A percentile compares a stretch with the other conserved stretches of the same genome.
These are phyloP conservation scores for Lumnitzera racemosa DNA, from an alignment of 345 rosid genomes.

Conservation along the genomic window DNA sequence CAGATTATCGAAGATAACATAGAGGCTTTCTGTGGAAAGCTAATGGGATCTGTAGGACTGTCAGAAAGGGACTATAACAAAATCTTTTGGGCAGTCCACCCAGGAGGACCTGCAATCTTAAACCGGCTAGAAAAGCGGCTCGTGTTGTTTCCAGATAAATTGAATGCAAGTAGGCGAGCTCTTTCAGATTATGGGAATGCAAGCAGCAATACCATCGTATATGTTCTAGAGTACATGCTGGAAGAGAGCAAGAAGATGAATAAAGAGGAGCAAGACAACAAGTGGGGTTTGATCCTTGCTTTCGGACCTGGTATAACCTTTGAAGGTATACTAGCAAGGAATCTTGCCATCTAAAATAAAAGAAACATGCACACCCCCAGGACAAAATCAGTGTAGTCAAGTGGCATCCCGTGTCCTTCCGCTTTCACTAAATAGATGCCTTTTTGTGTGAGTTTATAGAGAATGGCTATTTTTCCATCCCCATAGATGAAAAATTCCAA, in stretches of 20 bases:
- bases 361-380: not conserved
- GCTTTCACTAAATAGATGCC: too few species aligned
- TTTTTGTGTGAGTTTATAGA: conserved; percentile 6
- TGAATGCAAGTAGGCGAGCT: conserved; percentile 77
- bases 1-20: conserved; percentile 86
- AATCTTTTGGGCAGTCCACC: conserved; percentile 97
- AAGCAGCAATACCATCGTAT: conserved; percentile 86
- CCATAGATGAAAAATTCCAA: not conserved
- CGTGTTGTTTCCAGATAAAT: conserved; percentile 60
- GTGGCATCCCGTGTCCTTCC: too few species aligned
- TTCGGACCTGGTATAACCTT: conserved; percentile 97
- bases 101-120: conserved; percentile 96
- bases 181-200: conserved; percentile 92
- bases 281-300: conserved; percentile 83
- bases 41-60: conserved; percentile 41
- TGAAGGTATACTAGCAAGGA: conserved; percentile 93
- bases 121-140: conserved; percentile 79
- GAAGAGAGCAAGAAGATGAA: conserved; percentile 57
- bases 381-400: too few species aligned
- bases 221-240: conserved; percentile 83
- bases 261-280: conserved; percentile 17
- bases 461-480: too few species aligned
- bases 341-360: conserved; percentile 33
- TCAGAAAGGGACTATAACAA: conserved; percentile 50
- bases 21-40: conserved; percentile 63